Evolutionary conservation across 2,329 filamentous ascomycete genomes (phyloP).

Genomic region (Dothistroma septosporum): DNA sequence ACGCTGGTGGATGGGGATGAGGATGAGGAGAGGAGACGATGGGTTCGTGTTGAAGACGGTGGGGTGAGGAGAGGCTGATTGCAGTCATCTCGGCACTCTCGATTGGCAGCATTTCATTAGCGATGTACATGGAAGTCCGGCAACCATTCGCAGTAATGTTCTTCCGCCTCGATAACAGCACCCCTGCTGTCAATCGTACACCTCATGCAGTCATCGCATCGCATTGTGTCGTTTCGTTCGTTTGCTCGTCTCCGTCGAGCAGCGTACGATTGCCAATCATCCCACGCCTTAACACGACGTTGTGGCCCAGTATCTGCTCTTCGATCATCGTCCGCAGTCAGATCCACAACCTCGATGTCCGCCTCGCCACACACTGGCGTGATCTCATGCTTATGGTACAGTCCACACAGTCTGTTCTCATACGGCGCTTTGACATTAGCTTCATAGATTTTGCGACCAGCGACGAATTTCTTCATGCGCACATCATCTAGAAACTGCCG

Average conservation of each 20-base stretch:
- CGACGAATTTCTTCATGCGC: neutral
- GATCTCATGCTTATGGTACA: conserved; percentile 14
- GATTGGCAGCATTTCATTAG: neutral
- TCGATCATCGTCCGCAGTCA: conserved; percentile 8
- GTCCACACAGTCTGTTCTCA: conserved; percentile 10
- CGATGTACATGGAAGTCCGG: neutral
- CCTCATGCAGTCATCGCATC: neutral
- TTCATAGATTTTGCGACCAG: conserved; percentile 10
- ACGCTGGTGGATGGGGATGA: neutral
- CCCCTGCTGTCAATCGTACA: neutral
- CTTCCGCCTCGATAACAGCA: neutral
- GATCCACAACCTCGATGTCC: conserved; percentile 12
- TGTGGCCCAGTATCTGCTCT: neutral
- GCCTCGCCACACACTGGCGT: conserved; percentile 11
- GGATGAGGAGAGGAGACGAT: neutral
- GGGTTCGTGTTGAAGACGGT: neutral
- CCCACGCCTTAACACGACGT: too few relatives aligned
- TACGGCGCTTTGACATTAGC: conserved; percentile 13
- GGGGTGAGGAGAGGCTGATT: neutral
- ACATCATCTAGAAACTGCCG: conserved; percentile 14
- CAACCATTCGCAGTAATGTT: neutral
- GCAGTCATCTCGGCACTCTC: neutral
- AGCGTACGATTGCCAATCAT: neutral
- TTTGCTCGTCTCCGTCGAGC: neutral
- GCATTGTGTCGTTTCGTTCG: neutral